Base-by-base conservation (phyloP, 2,329 filamentous ascomycete genomes). In the Canariomyces notabilis region DNA sequence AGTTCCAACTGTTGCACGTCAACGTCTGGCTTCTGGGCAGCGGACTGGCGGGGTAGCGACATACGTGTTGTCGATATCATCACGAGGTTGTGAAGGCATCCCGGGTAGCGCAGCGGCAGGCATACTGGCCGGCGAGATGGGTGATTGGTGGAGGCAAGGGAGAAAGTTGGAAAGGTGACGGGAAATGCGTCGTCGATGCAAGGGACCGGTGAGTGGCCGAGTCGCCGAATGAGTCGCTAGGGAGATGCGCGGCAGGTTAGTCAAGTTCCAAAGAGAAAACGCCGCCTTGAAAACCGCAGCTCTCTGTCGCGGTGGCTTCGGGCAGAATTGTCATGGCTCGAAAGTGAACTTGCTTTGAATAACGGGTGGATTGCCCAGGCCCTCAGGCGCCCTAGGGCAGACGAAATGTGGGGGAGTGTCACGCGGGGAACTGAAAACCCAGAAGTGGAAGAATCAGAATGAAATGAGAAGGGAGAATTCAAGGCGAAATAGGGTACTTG, bases 1-100 rank as follows among this genome's bases (percentile, higher is more conserved):
- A 97, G 48, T 76, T 74, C 93, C 93, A 98, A 71, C 88, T 94
- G 58, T 20, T 31, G 44, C 39, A 42, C 11, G 40, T 57, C 37
- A 54, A 50, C 23, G 26, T 52, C 33, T 21, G 18, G 22, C n/a
- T 42, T 20, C 29, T 7, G 8, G 19, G 9, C 9, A 8, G 9
- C 34, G 31, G 22, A 19, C n/a, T 21, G 8, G 16, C 12, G 21
- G 8, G 21, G 20, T 7, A 19, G n/a, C 22, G 12, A 58, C 58
- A 23, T 48, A 54, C 49, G 55, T 57, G 29, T 48, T 53, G 23
- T 65, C 68, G 53, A 79, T 77, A 57, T 83, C 80, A 67, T 84
- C 80, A 55, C 75, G 69, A 12, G 79, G 79, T 40, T 75, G 69
- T 55, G 75, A 77, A 23, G 51, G 44, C 48, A 48, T 46, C 16